phyloP scores from a whole-genome alignment of 2,329 filamentous ascomycete species.

The Tolypocladium sp. region DNA sequence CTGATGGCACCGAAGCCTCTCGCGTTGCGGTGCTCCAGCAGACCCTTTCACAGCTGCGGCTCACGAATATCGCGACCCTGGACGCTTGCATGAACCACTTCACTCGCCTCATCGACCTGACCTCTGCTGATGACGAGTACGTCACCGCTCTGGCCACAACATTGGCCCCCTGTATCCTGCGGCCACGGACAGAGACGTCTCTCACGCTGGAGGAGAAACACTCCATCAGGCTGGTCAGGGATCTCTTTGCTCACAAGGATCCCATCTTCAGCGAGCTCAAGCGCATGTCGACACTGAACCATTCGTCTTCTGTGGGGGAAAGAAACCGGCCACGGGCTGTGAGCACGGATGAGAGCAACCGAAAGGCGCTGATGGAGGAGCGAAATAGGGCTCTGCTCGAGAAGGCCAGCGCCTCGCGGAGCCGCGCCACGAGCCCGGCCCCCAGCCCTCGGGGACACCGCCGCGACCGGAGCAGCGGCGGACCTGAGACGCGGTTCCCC shows the following conservation, averaged over 20 bases:
- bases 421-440: constrained; percentile 66
- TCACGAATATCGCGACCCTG: constrained; percentile 97
- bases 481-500: constrained; percentile 73
- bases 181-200: constrained; percentile 78
- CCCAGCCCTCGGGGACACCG: constrained; percentile 56
- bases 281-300: constrained; percentile 66
- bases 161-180: constrained; percentile 78
- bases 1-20: constrained; percentile 66
- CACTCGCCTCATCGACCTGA: constrained; percentile 90
- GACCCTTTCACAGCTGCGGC: constrained; percentile 84
- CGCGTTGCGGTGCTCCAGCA: constrained; percentile 89
- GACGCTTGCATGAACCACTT: constrained; percentile 98
- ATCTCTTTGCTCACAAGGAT: constrained; percentile 89
- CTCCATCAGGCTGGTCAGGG: constrained; percentile 79
- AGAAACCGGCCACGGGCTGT: constrained; percentile 69
- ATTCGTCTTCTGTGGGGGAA: constrained; percentile 45
- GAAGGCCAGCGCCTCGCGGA: constrained; percentile 53
- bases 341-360: constrained; percentile 91
- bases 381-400: constrained; percentile 73
- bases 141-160: constrained; percentile 62
- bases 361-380: constrained; percentile 89
- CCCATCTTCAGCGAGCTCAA: constrained; percentile 94
- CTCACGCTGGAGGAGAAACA: constrained; percentile 95
- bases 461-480: constrained; percentile 69
- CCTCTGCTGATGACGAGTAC: constrained; percentile 87